These are phyloP conservation scores for Amborella trichopoda DNA, from an alignment of 164 flowering plant species.

Conservation along the genomic window DNA sequence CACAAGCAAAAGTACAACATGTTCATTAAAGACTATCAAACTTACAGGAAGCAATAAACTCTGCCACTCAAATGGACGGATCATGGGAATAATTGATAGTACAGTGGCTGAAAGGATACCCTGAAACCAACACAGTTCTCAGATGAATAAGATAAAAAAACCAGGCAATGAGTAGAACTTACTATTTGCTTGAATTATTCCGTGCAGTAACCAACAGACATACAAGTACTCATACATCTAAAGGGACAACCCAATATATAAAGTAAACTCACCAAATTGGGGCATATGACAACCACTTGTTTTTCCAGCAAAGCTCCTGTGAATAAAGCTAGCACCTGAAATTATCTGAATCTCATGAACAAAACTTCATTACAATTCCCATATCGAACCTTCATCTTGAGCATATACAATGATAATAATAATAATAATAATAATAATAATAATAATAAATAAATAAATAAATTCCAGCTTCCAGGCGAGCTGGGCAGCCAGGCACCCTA, in stretches of 20 bases:
- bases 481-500: no score
- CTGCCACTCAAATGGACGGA: slow-evolving; percentile 97
- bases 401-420: no score
- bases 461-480: no score
- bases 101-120: slow-evolving; percentile 77
- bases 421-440: no score
- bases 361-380: no score
- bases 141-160: neutral
- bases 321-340: slow-evolving; percentile 66
- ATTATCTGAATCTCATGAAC: no score
- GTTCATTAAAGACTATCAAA: slow-evolving; percentile 2
- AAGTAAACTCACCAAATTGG: slow-evolving; percentile 58
- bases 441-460: no score
- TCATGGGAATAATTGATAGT: slow-evolving; percentile 74
- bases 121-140: slow-evolving; percentile 29
- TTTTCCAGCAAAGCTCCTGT: slow-evolving; percentile 80
- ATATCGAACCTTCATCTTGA: no score
- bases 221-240: no score
- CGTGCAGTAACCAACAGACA: no score
- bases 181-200: no score
- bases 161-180: neutral
- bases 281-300: slow-evolving; percentile 69
- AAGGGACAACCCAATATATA: no score
- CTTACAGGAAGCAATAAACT: slow-evolving; percentile 87
- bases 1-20: slow-evolving; percentile 4